These are phyloP conservation scores for Podaxis sp. DNA, from an alignment of 768 basidiomycete species.

Conservation along the genomic window DNA sequence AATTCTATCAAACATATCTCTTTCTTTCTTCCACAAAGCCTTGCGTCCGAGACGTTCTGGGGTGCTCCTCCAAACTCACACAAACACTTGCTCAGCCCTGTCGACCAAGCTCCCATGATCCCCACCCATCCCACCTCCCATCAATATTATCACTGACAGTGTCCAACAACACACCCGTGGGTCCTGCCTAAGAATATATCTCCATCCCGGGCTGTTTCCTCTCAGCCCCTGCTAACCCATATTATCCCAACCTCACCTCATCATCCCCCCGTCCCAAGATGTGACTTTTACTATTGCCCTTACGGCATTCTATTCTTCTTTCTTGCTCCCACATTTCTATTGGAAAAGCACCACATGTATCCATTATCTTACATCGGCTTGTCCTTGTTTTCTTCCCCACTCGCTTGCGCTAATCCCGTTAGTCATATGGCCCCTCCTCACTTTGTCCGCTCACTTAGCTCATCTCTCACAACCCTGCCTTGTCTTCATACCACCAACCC, in stretches of 20 bases:
- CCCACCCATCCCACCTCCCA: not conserved
- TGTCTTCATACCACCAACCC: not conserved
- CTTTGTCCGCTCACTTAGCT: not conserved
- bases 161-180: slow-evolving; percentile 9
- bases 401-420: not conserved
- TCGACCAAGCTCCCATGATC: slow-evolving; percentile 2
- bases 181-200: slow-evolving; percentile 5
- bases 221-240: slow-evolving; percentile 1
- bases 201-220: slow-evolving; percentile 9
- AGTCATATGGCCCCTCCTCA: not conserved
- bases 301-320: slow-evolving; percentile 10
- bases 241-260: not conserved
- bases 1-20: slow-evolving; percentile 1
- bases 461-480: not conserved
- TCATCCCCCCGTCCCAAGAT: not conserved
- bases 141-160: slow-evolving; percentile 1
- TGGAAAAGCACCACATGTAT: slow-evolving; percentile 5
- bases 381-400: not conserved
- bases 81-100: slow-evolving; percentile 1
- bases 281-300: not conserved
- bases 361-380: not conserved
- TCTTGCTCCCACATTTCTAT: slow-evolving; percentile 7
- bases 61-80: not conserved
- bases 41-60: not conserved
- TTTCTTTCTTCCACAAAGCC: not conserved